Base-by-base conservation (phyloP, 129 eudicot genomes). In the Saussurea involucrata region DNA sequence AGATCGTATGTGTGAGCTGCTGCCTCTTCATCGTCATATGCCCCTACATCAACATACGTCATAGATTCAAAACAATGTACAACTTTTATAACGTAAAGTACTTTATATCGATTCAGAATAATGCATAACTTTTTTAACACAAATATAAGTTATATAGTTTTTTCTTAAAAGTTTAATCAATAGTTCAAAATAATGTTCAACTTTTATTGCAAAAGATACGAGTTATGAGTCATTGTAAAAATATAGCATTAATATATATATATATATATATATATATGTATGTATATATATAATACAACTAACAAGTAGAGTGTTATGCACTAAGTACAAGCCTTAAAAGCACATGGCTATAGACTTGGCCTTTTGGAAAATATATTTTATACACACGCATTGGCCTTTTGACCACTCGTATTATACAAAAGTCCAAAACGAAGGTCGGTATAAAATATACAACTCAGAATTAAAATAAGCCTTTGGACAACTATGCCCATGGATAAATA, bases 1-100 rank as follows among this genome's bases (percentile, higher is more conserved):
- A 92, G 90, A 82, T 92, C 97, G 24, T 87, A 87, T 36, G 92
- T 87, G 9, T 74, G 90, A 71, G 91, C 97, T 4, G 97, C 97
- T n/a, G 79, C 88, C 32, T 84, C 96, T 66, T 92, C 97, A 61
- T 81, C 77, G 18, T 82, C 88, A 76, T 89, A 92, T 11, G 95
- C 97, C 28, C 96, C 97, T 89, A 18, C 64, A 79, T 64, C 28
- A 55, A 33, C 22, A 71, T 2, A 32, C 17, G 12, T 74, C 5
- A 6, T 17, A 74, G 3, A 53, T 53, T 53, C 61, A 53, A 6
- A 17, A 17, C 24, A n/a, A 17, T 17, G 22, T 53, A n/a, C 61
- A 53, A 53, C 22, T 53, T 53, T 17, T 53, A 53, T 53, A 53
- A 5, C 61, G n/a, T 53, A 49, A 49, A 4, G 18, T n/a, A 53